These are phyloP conservation scores for Plasmodium relictum DNA, from an alignment of 169 alveolate species.

Conservation along the genomic window DNA sequence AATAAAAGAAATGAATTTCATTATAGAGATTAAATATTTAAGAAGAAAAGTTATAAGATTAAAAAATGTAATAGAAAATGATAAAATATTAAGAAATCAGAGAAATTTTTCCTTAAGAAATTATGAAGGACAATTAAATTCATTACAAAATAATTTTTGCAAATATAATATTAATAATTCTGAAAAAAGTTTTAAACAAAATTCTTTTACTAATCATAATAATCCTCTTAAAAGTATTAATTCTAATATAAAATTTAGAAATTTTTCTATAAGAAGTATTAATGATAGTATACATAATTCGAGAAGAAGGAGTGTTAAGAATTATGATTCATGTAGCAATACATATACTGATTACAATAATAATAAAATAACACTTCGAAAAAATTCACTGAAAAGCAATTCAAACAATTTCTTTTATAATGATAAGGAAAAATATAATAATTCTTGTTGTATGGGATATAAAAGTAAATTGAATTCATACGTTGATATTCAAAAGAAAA, in stretches of 20 bases:
- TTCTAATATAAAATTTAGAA: not conserved
- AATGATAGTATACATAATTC: conserved; percentile 57
- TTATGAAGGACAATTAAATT: conserved; percentile 1
- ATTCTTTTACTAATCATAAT: not conserved
- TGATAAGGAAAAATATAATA: not conserved
- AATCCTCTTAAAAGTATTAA: not conserved
- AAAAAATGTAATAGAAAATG: conserved; percentile 45
- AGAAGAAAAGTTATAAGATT: conserved; percentile 58
- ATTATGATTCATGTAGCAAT: not conserved
- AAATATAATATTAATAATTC: conserved; percentile 6
- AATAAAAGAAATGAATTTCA: conserved; percentile 30
- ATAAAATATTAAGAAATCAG: conserved; percentile 15
- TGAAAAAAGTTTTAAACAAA: conserved; percentile 2
- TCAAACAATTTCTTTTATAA: not conserved
- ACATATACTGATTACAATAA: not conserved
- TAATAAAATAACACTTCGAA: not conserved
- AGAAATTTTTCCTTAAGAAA: not conserved
- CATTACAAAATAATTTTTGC: not conserved
- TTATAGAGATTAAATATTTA: conserved; percentile 59
- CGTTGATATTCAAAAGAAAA: not conserved
- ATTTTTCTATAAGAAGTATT: conserved; percentile 57
- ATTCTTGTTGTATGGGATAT: not conserved
- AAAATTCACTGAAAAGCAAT: not conserved
- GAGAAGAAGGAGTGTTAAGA: conserved; percentile 3
- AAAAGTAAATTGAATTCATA: not conserved